Evolutionary conservation across 2,329 filamentous ascomycete genomes (phyloP), one percentile per base, ranked within the genome.

Genomic region (Coniosporium tulheliwenetii): DNA sequence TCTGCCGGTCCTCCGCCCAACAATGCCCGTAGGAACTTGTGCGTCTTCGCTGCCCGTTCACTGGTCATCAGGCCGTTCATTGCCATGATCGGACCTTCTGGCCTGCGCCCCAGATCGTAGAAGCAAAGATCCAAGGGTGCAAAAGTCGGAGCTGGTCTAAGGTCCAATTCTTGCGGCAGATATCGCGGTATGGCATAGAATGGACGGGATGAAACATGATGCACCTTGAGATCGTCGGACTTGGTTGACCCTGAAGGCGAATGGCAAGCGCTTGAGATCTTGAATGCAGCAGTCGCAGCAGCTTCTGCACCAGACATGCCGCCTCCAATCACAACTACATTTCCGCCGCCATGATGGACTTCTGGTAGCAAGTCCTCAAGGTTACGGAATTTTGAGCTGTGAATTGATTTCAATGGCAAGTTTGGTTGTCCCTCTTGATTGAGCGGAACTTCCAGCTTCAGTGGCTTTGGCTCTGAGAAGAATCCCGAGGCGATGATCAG

Each of bases 241-340:
- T 48, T 50, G 19, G 19, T 26, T 26, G 19, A 26, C 7, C 19
- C 7, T 26, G 19, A 26, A 0, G 77, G 71, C 0, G 73, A 70
- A 53, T 80, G 64, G 10, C 60, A 57, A 2, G 71, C 70, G 5
- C 76, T 76, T 0, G 83, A 87, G 1, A 89, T 57, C 45, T 86
- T 76, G 4, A 75, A 67, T 9, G 81, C 82, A 39, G 87, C 73
- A 2, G 78, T 77, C 8, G 75, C 78, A 0, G 83, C 79, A 38
- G 80, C 79, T 61, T 93, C 85, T 5, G 82, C 73, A 0, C 83
- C 84, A 2, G 83, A 89, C 71, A 91, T 86, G 50, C 86, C 82
- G 0, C 83, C 84, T 1, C 85, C 85, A 1, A 86, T 73, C 0
- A 93, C 66, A 1, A 85, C 65, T 12, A 91, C 75, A 51, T 78